Percentiles rank a stretch among this genome's conserved stretches.
Conservation (phyloP, 2,329 filamentous ascomycete species). For the Pestalotiopsis sp. region DNA sequence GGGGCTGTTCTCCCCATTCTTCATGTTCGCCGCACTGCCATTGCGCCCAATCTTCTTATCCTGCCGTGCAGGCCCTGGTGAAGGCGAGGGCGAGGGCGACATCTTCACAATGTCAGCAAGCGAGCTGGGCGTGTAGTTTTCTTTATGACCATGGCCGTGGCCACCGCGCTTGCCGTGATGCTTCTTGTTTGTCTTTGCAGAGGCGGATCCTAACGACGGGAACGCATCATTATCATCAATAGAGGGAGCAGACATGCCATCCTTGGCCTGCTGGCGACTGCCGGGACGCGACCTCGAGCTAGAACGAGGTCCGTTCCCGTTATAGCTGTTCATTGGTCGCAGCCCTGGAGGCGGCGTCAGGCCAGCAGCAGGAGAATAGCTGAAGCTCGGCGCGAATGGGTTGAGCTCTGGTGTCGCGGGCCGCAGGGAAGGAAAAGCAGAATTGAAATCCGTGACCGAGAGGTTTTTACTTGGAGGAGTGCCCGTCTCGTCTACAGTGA, state of each 20-base stretch:
- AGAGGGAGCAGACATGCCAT: constrained; percentile 70
- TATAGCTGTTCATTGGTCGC: constrained; percentile 59
- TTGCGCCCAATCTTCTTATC: constrained; percentile 65
- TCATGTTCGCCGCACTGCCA: constrained; percentile 66
- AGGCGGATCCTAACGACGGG: constrained; percentile 80
- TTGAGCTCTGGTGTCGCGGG: constrained; percentile 61
- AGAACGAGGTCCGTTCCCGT: constrained; percentile 56
- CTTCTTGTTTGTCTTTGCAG: constrained; percentile 80
- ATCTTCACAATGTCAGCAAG: constrained; percentile 95
- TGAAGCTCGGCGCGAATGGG: constrained; percentile 54
- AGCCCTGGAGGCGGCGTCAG: constrained; percentile 73
- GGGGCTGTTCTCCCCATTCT: constrained; percentile 75
- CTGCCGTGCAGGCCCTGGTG: constrained; percentile 52
- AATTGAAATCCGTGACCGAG: constrained; percentile 80
- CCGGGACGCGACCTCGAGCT: constrained; percentile 80
- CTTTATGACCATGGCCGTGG: constrained; percentile 73
- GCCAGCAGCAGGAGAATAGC: constrained; percentile 55
- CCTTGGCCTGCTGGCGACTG: constrained; percentile 72
- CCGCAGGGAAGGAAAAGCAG: constrained; percentile 75
- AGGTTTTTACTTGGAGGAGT: constrained; percentile 72
- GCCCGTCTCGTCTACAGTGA: constrained; percentile 71
- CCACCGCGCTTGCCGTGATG: constrained; percentile 90
- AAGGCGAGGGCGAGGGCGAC: constrained; percentile 80
- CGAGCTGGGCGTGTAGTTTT: constrained; percentile 72
- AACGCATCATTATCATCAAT: constrained; percentile 97